Evolutionary conservation across 2,329 filamentous ascomycete species (phyloP).

Genomic region (Aspergillus pseudonomiae): DNA sequence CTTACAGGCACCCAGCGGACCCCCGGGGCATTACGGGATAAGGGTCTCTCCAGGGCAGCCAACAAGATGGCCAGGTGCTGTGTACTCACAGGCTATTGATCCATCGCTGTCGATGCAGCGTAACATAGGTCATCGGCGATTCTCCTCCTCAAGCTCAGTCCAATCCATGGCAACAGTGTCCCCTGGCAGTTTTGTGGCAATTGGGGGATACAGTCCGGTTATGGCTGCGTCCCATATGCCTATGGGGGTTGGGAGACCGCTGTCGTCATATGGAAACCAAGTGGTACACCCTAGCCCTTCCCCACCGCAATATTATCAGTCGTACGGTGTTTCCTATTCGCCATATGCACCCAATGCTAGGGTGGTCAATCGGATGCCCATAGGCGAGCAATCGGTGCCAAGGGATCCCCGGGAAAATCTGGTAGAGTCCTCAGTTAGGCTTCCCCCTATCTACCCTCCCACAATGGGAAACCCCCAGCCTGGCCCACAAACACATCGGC

Average conservation of each 20-base stretch:
- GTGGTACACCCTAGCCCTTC: slow-evolving; percentile 34
- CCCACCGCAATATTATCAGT: slow-evolving; percentile 37
- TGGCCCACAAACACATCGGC: slow-evolving; percentile 31
- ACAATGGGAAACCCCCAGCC: slow-evolving; percentile 25
- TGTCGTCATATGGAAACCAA: slow-evolving; percentile 32
- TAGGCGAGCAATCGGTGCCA: slow-evolving; percentile 27
- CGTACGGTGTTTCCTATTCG: slow-evolving; percentile 28
- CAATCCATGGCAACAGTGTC: slow-evolving; percentile 29
- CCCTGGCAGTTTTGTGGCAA: slow-evolving; percentile 30
- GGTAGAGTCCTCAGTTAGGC: slow-evolving; percentile 37
- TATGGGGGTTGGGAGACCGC: slow-evolving; percentile 28
- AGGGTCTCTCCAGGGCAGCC: slow-evolving; percentile 27
- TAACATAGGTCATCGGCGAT: slow-evolving; percentile 32
- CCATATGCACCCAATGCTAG: slow-evolving; percentile 32
- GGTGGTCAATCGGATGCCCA: slow-evolving; percentile 28
- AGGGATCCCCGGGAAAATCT: slow-evolving; percentile 34
- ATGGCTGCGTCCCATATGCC: slow-evolving; percentile 24
- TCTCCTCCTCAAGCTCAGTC: slow-evolving; percentile 36
- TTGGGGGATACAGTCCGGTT: slow-evolving; percentile 31
- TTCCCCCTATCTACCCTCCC: slow-evolving; percentile 42
- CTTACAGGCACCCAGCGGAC: slow-evolving; percentile 32
- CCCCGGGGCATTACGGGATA: slow-evolving; percentile 23
- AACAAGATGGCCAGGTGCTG: slow-evolving; percentile 37
- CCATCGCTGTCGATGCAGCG: slow-evolving; percentile 28
- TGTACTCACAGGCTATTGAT: slow-evolving; percentile 34